Conservation (phyloP, 108 stramenopile genomes). For the Skeletonema menzelii region DNA sequence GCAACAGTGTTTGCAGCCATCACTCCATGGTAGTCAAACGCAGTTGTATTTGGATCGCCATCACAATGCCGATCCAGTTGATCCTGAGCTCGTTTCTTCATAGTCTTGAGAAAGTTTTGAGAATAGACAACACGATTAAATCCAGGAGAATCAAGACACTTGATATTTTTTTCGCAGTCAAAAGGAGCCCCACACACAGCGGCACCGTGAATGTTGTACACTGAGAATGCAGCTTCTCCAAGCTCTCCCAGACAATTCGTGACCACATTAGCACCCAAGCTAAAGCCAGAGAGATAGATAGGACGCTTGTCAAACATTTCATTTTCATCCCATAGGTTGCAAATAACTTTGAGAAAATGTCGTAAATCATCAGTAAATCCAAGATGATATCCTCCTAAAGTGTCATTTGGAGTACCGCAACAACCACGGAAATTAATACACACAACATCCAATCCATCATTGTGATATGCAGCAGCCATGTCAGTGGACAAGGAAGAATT, state of each 20-base stretch:
- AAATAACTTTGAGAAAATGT: conserved; percentile 58
- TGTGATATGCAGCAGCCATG: conserved; percentile 56
- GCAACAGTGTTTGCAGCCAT: conserved; percentile 59
- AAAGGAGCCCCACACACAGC: conserved; percentile 87
- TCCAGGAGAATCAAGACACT: conserved; percentile 57
- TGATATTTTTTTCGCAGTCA: conserved; percentile 51
- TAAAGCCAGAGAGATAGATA: conserved; percentile 85
- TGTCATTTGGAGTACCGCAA: conserved; percentile 58
- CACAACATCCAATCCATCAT: conserved; percentile 60
- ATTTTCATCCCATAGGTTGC: conserved; percentile 23
- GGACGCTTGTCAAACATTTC: conserved; percentile 42
- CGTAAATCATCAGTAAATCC: conserved; percentile 92
- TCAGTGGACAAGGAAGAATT: conserved; percentile 56
- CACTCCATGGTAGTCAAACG: conserved; percentile 52
- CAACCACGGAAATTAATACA: conserved; percentile 92
- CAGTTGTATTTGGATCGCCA: conserved; percentile 32
- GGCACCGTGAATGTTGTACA: conserved; percentile 75
- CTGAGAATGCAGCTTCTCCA: conserved; percentile 43
- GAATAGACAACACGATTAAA: conserved; percentile 66
- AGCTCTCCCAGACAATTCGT: conserved; percentile 80
- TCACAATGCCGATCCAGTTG: conserved; percentile 48
- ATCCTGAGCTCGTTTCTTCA: conserved; percentile 48
- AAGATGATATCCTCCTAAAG: conserved; percentile 78
- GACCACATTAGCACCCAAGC: conserved; percentile 91
- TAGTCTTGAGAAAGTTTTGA: conserved; percentile 50